Conservation (phyloP, 345 rosid species). For the Crucihimalaya himalaica region DNA sequence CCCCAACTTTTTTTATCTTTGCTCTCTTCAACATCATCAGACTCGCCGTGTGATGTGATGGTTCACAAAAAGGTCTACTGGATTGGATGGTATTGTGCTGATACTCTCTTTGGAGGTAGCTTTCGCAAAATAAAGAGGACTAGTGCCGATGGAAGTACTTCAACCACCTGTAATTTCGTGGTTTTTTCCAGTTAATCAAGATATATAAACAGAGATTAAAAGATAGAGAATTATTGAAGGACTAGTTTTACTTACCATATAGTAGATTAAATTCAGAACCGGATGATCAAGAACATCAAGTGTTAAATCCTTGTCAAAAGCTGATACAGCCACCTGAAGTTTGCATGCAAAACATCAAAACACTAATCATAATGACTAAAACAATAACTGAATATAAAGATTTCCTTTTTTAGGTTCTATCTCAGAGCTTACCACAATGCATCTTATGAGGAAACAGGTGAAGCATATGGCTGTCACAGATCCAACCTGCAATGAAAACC, state of each 20-base stretch:
- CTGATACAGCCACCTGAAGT: constrained; percentile 76
- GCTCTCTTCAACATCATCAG: constrained; percentile 24
- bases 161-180: constrained; percentile 69
- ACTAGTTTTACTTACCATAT: constrained; percentile 55
- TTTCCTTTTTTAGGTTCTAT: background rate
- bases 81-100: constrained; percentile 92
- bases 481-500: constrained; percentile 71
- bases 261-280: constrained; percentile 84
- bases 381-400: background rate
- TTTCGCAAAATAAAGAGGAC: constrained; percentile 89
- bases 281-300: constrained; percentile 95
- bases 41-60: constrained; percentile 39
- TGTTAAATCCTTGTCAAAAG: constrained; percentile 70
- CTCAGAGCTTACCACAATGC: constrained; percentile 72
- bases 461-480: constrained; percentile 96
- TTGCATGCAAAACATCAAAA: background rate
- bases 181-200: background rate
- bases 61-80: constrained; percentile 46
- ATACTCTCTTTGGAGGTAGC: constrained; percentile 92
- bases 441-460: constrained; percentile 93
- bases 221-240: background rate
- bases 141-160: constrained; percentile 94
- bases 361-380: background rate
- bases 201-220: background rate
- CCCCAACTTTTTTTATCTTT: background rate